Conservation (phyloP, 257 asterid species). For the Solanum bulbocastanum region DNA sequence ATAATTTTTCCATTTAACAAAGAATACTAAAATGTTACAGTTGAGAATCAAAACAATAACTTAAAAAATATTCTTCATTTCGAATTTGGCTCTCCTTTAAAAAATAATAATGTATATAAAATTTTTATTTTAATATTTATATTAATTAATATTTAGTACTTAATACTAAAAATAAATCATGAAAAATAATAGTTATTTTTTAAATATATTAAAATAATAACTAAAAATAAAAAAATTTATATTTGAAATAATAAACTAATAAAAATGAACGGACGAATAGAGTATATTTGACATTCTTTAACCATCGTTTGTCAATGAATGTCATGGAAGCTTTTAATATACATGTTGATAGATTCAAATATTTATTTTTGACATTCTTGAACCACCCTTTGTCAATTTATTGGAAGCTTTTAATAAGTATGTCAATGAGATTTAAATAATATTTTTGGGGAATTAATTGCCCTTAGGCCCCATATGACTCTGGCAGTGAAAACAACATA, state of each 20-base stretch:
- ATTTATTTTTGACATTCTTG: background rate
- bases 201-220: no score
- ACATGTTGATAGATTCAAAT: background rate
- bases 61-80: no score
- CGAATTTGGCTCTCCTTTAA: no score
- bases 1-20: no score
- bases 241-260: background rate
- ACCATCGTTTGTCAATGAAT: background rate
- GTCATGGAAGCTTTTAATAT: background rate
- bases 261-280: background rate
- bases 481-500: background rate
- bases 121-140: no score
- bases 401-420: background rate
- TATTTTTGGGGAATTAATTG: background rate
- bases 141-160: no score
- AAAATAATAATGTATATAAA: no score
- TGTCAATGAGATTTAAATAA: background rate
- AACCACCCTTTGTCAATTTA: background rate
- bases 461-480: background rate
- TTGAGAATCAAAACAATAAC: no score
- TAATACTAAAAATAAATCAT: no score
- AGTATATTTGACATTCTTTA: background rate
- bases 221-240: rapidly evolving
- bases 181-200: no score
- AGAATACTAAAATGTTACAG: no score